Conservation (phyloP, 192 early-diverging fungal genomes). For the Oehlia diaphana region DNA sequence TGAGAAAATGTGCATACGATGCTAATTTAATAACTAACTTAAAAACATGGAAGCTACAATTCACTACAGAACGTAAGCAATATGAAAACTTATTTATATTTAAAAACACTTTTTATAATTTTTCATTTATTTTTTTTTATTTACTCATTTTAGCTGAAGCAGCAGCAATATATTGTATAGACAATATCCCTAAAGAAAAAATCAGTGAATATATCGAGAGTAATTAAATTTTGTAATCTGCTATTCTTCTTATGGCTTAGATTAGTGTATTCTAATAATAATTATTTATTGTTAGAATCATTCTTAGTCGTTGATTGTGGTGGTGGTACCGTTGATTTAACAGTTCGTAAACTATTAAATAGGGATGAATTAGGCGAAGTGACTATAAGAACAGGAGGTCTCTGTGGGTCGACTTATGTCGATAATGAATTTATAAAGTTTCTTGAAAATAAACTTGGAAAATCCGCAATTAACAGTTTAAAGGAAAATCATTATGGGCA, state of each 20-base stretch:
- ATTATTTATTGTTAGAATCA: not conserved
- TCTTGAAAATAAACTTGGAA: not conserved
- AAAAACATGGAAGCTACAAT: too few species aligned
- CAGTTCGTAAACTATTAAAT: slow-evolving; percentile 5
- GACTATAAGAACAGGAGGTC: not conserved
- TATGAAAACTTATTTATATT: not conserved
- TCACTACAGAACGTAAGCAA: too few species aligned
- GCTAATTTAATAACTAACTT: slow-evolving; percentile 37
- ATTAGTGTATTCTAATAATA: too few species aligned
- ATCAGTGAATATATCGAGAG: not conserved
- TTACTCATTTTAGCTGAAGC: slow-evolving; percentile 11
- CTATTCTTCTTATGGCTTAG: too few species aligned
- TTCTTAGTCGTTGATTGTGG: slow-evolving; percentile 30
- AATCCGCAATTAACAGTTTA: not conserved
- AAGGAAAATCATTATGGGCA: slow-evolving; percentile 1
- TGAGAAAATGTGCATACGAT: slow-evolving; percentile 52
- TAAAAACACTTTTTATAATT: not conserved
- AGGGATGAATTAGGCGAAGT: not conserved
- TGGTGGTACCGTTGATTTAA: slow-evolving; percentile 36
- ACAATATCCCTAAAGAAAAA: not conserved
- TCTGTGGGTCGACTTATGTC: slow-evolving; percentile 7
- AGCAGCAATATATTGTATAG: slow-evolving; percentile 9
- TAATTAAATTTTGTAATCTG: not conserved
- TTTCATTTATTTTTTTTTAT: not conserved
- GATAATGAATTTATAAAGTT: slow-evolving; percentile 20